These are phyloP conservation scores for Physcomitrium patens DNA, from an alignment of 225 moss, liverwort and hornwort genomes.

Conservation along the genomic window DNA sequence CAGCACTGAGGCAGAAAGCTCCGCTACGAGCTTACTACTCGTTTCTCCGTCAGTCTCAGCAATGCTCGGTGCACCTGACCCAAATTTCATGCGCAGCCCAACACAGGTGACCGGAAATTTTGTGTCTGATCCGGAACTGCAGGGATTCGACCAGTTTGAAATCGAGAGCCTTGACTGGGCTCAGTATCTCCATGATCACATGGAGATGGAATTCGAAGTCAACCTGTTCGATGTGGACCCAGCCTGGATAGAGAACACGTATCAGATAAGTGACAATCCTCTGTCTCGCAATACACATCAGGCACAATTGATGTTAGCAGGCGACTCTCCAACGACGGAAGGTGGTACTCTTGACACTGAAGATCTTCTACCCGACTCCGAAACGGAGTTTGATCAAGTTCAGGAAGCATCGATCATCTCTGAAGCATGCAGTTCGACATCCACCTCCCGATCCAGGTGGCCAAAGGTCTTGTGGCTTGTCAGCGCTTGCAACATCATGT, in stretches of 20 bases:
- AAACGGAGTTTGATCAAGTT: background rate
- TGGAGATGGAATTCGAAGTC: too few relatives aligned
- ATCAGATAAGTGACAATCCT: too few relatives aligned
- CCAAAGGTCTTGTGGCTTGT: conserved; percentile 28
- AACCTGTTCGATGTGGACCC: too few relatives aligned
- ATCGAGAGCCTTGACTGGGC: too few relatives aligned
- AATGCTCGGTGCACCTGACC: background rate
- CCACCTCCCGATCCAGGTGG: conserved; percentile 23
- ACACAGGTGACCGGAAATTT: background rate
- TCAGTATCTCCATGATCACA: too few relatives aligned
- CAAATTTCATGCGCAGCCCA: background rate
- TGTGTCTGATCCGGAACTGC: background rate
- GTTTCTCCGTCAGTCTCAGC: background rate
- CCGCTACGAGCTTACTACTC: background rate
- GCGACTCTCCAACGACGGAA: too few relatives aligned
- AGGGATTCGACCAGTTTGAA: background rate
- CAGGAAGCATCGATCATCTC: background rate
- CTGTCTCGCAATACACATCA: too few relatives aligned
- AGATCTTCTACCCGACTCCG: background rate
- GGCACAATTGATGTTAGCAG: too few relatives aligned
- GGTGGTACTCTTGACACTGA: background rate
- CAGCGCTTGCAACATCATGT: conserved; percentile 30
- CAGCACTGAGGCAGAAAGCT: background rate
- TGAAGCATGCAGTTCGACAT: background rate
- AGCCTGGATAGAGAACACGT: too few relatives aligned